These are phyloP conservation scores for Aspergillus carlsbadensis DNA, from an alignment of 495 filamentous ascomycete genomes.

Conservation along the genomic window DNA sequence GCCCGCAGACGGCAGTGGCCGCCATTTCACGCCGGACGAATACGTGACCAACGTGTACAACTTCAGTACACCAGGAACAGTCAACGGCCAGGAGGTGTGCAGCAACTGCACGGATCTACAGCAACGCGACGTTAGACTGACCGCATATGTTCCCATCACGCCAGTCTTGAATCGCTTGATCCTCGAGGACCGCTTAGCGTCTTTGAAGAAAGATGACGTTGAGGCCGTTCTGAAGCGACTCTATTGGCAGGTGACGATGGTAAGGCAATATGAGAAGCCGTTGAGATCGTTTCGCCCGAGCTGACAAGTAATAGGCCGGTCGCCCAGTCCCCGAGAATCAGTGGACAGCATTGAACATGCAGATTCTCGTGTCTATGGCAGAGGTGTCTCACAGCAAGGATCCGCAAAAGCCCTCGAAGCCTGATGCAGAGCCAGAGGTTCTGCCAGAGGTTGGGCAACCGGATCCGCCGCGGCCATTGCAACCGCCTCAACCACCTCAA, in stretches of 20 bases:
- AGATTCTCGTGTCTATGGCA: neutral
- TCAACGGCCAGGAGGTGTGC: neutral
- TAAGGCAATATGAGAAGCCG: neutral
- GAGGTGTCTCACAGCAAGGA: slow-evolving; percentile 2
- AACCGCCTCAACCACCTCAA: neutral
- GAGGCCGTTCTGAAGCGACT: neutral
- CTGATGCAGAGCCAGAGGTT: neutral
- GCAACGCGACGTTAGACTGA: neutral
- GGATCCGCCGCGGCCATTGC: neutral
- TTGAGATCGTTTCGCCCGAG: no score
- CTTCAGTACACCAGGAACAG: neutral
- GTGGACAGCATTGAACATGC: neutral
- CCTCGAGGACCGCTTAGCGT: neutral
- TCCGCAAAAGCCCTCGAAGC: neutral
- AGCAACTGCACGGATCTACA: neutral
- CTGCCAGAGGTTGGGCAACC: neutral
- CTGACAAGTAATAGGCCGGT: neutral
- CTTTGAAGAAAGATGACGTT: neutral
- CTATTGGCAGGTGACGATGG: neutral
- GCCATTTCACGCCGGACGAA: neutral
- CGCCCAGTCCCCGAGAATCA: neutral
- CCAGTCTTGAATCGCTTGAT: neutral
- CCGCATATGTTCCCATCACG: neutral
- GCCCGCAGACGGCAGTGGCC: neutral
- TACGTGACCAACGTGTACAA: slow-evolving; percentile 1